Base-by-base conservation (phyloP, 306 rosid genomes). In the Canavalia ensiformis region DNA sequence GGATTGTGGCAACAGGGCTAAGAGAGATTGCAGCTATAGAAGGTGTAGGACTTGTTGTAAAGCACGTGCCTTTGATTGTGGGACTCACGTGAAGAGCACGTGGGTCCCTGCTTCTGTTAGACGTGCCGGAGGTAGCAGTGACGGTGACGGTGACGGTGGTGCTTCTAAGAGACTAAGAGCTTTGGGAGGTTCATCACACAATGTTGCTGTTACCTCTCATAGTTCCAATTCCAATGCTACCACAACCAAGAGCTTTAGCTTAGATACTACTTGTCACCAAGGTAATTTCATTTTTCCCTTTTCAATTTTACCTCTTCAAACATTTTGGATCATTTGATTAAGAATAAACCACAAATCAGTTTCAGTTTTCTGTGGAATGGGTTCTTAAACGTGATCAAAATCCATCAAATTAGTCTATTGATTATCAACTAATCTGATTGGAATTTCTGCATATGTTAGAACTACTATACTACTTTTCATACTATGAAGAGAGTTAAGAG, bases 31-130 rank as follows among this genome's bases (percentile, higher is more conserved):
- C 34, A 84, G 74, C 13, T 87, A 9, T 44, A 75, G 75, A 28
- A 88, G 97, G 81, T 91, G 98, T 67, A 90, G 97, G 86, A 94
- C 97, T 81, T 94, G 98, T 73, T 94, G 98, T 72, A 90, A 88
- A 39, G 93, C 88, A 39, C 93, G 95, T 44, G 95, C 94, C 37
- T 84, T 78, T 73, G 83, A 90, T 56, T 94, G 97, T 62, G 84
- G 45, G 68, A 91, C 97, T 73, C 98, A 91, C 84, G 84, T 92
- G 82, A 94, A 74, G 86, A 94, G 98, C 92, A 94, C 98, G 79
- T 94, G 97, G 98, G 83, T 89, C 2, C 88, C 94, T 0, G 93
- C 90, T 0, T 31, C 94, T 1, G 75, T 85, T 2, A 83, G 98
- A 50, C 84, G 97, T 44, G 65, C 52, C 52, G 75, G 84, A 3